phyloP scores from a whole-genome alignment of 306 rosid genomes.

The Luffa acutangula region DNA sequence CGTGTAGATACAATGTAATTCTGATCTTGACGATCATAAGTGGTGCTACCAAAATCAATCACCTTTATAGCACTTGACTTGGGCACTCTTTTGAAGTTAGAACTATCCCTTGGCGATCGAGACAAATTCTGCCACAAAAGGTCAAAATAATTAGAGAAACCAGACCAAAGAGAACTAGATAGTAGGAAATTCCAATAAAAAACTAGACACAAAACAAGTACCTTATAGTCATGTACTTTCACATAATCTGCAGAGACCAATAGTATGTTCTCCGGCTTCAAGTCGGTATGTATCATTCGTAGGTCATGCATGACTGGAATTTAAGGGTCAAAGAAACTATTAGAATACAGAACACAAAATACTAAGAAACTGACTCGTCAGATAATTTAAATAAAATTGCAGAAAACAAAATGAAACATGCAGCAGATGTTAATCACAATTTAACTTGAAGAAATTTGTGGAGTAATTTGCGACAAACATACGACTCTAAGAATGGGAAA shows the following conservation, averaged over 20 bases:
- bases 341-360: not conserved
- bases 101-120: conserved; percentile 55
- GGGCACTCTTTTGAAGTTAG: conserved; percentile 72
- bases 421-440: not conserved
- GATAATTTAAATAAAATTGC: not conserved
- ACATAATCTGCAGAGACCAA: conserved; percentile 58
- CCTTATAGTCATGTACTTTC: conserved; percentile 71
- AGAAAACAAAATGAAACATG: not conserved
- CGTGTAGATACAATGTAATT: conserved; percentile 88
- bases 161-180: not conserved
- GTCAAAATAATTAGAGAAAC: not conserved
- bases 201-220: not conserved
- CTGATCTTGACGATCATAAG: conserved; percentile 75
- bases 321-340: not conserved
- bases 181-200: not conserved
- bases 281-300: conserved; percentile 72
- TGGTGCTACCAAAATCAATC: conserved; percentile 97
- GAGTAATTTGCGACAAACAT: not conserved
- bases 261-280: conserved; percentile 90
- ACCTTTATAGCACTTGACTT: conserved; percentile 88
- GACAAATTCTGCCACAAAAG: conserved; percentile 42
- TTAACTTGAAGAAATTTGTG: not conserved
- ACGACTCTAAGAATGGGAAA: not conserved
- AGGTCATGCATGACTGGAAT: conserved; percentile 87
- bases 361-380: not conserved